phyloP scores from a whole-genome alignment of 345 rosid species.

The Citrus unshiu region DNA sequence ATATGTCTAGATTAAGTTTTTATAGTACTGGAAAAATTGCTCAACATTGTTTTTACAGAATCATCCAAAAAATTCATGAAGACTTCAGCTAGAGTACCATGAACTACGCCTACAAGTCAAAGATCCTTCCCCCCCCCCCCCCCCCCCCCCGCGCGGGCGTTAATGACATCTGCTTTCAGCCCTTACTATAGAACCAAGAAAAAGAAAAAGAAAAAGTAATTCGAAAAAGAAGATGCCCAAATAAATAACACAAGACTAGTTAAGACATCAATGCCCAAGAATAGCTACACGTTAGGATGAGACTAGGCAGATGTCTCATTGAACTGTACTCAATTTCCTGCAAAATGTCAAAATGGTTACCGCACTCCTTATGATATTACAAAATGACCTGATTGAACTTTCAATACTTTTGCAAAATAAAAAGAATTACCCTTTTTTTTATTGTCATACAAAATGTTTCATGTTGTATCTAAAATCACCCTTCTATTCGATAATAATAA shows the following conservation, averaged over 20 bases:
- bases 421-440: no score
- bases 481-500: not conserved
- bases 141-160: no score
- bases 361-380: no score
- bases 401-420: no score
- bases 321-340: no score
- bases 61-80: not conserved
- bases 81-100: not conserved
- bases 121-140: not conserved
- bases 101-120: not conserved
- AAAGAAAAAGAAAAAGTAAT: not conserved
- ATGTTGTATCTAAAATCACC: no score
- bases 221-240: not conserved
- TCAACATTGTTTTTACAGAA: not conserved
- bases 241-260: not conserved
- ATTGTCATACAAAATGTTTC: no score
- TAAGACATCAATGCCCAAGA: not conserved
- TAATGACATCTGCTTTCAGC: not conserved
- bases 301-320: no score
- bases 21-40: not conserved
- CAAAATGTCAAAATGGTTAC: no score
- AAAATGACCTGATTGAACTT: no score
- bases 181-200: not conserved
- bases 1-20: not conserved
- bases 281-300: no score